Evolutionary conservation across 768 basidiomycete genomes (phyloP), one percentile per base, ranked within the genome.

Genomic region (Kwoniella heveanensis): DNA sequence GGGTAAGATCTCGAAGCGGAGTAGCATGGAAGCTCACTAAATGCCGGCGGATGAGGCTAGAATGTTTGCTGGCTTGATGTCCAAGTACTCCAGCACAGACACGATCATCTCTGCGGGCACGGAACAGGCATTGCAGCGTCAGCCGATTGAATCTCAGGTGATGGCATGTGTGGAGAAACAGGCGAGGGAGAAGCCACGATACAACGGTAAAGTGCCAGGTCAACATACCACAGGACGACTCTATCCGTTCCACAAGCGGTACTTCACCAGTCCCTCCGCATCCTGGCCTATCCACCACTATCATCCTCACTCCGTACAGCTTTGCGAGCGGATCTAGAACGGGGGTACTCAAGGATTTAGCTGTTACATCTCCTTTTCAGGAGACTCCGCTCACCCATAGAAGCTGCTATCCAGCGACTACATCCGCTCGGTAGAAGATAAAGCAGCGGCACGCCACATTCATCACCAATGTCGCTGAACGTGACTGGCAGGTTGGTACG

Each of bases 241-340:
- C 63, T 25, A 77, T 70, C 22, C 76, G 58, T 12, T 73, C 65
- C 7, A n/a, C 52, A 5, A 77, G 59, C 7, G 66, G 64, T 1
- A 77, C 76, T 32, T 53, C 50, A 2, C 67, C 67, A 1, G 72
- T 77, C 7, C 62, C 73, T 27, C 76, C 76, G 12, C 66, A 64
- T 26, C 76, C 76, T 15, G 76, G 76, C 52, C 76, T 66, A 65
- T 77, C 76, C 7, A 77, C 63, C 13, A 67, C 67, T n/a, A 77
- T 73, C 44, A 75, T 49, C 30, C 76, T 44, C 12, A 77, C 50
- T 2, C 73, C 68, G 60, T 74, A 74, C 15, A 60, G 50, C 27
- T 57, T 64, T 12, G 66, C 62, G 15, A 77, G 59, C 1, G 76
- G 76, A 54, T 77, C 76, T 77, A 44, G 19, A 2, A 44, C 5